Evolutionary conservation across 2,329 filamentous ascomycete species (phyloP).

Genomic region (Microascus cirrosus): DNA sequence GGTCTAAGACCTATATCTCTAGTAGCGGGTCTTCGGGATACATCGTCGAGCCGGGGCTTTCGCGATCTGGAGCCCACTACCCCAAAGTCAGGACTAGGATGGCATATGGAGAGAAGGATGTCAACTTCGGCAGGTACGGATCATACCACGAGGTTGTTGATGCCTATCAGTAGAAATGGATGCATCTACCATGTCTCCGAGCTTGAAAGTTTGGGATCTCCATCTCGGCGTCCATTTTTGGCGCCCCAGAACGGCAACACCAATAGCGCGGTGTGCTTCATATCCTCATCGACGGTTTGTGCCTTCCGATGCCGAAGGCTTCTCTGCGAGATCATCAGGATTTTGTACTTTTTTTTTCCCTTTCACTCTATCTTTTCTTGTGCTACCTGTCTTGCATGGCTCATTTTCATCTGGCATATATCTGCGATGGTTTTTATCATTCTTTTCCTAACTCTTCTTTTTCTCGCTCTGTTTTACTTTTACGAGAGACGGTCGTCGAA

Average conservation of each 20-base stretch:
- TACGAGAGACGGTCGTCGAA: not conserved
- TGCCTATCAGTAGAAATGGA: not conserved
- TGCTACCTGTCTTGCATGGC: not conserved
- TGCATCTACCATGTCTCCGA: too few species aligned
- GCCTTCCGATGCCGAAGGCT: too few species aligned
- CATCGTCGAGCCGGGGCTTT: not conserved
- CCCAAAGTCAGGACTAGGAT: not conserved
- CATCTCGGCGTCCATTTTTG: too few species aligned
- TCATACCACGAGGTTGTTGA: not conserved
- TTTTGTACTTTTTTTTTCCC: not conserved
- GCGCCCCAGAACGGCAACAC: too few species aligned
- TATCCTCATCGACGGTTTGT: too few species aligned
- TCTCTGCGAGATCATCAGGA: not conserved
- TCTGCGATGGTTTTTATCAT: not conserved
- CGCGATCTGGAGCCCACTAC: not conserved
- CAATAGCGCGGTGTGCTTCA: too few species aligned
- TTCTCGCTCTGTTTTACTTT: not conserved
- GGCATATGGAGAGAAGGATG: not conserved
- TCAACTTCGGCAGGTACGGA: not conserved
- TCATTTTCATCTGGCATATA: not conserved
- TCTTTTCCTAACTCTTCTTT: not conserved
- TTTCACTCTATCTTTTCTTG: not conserved
- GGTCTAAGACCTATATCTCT: not conserved
- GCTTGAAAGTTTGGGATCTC: not conserved
- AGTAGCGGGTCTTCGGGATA: not conserved